These are phyloP conservation scores for Phalaenopsis hybrid DNA, from an alignment of 116 monocot genomes.

Conservation along the genomic window DNA sequence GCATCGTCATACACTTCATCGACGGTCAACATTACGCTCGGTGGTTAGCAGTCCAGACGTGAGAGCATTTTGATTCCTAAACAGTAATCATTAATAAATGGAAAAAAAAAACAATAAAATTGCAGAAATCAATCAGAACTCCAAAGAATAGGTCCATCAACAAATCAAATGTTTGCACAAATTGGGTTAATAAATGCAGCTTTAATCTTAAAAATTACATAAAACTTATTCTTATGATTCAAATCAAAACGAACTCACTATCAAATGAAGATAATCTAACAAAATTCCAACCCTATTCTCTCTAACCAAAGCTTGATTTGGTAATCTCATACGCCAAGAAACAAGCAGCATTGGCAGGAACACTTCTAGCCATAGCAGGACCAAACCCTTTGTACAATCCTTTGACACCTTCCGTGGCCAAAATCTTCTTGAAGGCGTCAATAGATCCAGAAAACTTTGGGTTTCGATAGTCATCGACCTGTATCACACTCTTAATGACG, in stretches of 20 bases:
- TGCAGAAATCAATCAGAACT: background rate
- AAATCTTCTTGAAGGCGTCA: constrained; percentile 75
- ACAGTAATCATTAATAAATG: no score
- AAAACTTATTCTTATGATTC: background rate
- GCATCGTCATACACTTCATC: no score
- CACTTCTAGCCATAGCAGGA: constrained; percentile 87
- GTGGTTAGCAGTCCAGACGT: no score
- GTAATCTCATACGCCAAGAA: constrained; percentile 89
- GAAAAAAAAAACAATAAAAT: background rate
- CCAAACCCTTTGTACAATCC: constrained; percentile 90
- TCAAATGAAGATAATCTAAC: background rate
- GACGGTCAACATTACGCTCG: no score
- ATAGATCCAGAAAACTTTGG: constrained; percentile 71
- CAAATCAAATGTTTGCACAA: no score
- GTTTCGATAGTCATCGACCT: constrained; percentile 77
- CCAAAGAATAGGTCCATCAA: background rate
- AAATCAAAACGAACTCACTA: background rate
- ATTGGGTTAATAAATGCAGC: no score
- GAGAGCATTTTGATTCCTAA: no score
- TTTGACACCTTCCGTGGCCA: constrained; percentile 69
- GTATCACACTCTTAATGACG: constrained; percentile 82
- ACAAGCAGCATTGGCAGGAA: constrained; percentile 90
- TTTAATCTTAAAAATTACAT: background rate
- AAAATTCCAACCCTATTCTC: background rate
- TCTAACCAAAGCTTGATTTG: constrained; percentile 55